These are phyloP conservation scores for Hypoxylon sp. DNA, from an alignment of 2,329 filamentous ascomycete species.

Conservation along the genomic window DNA sequence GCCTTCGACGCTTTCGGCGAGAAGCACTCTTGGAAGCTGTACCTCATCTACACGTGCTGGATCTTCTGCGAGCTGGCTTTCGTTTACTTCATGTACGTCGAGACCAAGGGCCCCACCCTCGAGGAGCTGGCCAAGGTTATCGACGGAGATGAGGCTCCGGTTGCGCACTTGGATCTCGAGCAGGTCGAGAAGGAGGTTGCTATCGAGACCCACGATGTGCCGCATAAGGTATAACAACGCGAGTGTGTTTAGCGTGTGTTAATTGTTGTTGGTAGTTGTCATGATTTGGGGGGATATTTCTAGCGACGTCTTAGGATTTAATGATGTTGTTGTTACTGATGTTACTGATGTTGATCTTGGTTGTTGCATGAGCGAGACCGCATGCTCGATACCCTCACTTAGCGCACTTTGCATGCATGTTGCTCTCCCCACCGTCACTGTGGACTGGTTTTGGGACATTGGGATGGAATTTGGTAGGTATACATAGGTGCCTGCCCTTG, in stretches of 20 bases:
- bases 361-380: slow-evolving; percentile 35
- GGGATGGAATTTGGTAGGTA: slow-evolving; percentile 26
- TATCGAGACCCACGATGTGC: slow-evolving; percentile 52
- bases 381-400: slow-evolving; percentile 45
- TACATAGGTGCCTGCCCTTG: slow-evolving; percentile 16
- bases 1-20: slow-evolving; percentile 64
- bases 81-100: slow-evolving; percentile 70
- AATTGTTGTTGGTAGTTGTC: slow-evolving; percentile 10
- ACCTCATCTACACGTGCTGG: slow-evolving; percentile 71
- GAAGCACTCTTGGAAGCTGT: slow-evolving; percentile 67
- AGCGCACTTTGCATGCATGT: slow-evolving; percentile 38
- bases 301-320: slow-evolving; percentile 26
- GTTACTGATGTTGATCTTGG: slow-evolving; percentile 1
- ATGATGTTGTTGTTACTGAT: slow-evolving; percentile 24
- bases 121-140: slow-evolving; percentile 78
- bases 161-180: slow-evolving; percentile 62
- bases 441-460: slow-evolving; percentile 30
- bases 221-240: slow-evolving; percentile 46
- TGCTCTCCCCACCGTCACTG: slow-evolving; percentile 24
- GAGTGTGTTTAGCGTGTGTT: not conserved
- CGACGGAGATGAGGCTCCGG: slow-evolving; percentile 70
- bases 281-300: slow-evolving; percentile 10
- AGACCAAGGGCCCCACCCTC: slow-evolving; percentile 75
- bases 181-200: slow-evolving; percentile 62
- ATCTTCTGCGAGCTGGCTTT: slow-evolving; percentile 69